Percentiles rank a stretch among this genome's conserved stretches.
phyloP scores from a whole-genome alignment of 2,329 filamentous ascomycete species.

The Fusarium sp. region DNA sequence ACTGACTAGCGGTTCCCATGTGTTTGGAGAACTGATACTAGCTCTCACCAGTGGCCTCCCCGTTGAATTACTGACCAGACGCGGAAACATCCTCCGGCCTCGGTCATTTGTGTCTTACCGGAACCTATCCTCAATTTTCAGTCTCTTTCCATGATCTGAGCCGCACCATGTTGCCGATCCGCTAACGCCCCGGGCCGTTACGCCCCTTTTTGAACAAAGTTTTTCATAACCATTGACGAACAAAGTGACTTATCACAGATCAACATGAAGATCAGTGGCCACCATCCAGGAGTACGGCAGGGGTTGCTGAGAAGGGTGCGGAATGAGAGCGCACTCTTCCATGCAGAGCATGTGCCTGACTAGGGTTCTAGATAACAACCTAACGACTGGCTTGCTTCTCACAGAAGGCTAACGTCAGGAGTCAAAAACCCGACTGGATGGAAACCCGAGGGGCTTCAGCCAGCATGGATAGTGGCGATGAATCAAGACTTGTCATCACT shows the following conservation, averaged over 20 bases:
- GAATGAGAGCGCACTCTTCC: not conserved
- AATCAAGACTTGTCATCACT: not conserved
- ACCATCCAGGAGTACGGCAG: not conserved
- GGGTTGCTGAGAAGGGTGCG: not conserved
- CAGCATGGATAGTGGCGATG: not conserved
- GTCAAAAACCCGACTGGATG: not conserved
- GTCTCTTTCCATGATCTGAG: not conserved
- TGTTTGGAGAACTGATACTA: not conserved
- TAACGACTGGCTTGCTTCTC: not conserved
- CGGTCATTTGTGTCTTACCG: not conserved
- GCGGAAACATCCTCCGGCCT: not conserved
- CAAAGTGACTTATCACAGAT: not conserved
- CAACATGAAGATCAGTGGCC: not conserved
- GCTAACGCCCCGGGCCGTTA: not conserved
- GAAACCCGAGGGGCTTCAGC: not conserved
- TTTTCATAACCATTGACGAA: not conserved
- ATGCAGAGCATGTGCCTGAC: constrained; percentile 6
- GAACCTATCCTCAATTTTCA: not conserved
- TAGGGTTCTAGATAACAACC: not conserved
- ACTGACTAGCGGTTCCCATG: not conserved
- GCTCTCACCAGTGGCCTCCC: not conserved
- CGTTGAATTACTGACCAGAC: not conserved
- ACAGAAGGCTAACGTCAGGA: constrained; percentile 5
- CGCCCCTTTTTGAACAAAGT: not conserved
- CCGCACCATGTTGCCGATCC: not conserved